A percentile compares a stretch with the other conserved stretches of the same genome.
Conservation (phyloP, 2,329 filamentous ascomycete species). For the Furcasterigmium sp. region DNA sequence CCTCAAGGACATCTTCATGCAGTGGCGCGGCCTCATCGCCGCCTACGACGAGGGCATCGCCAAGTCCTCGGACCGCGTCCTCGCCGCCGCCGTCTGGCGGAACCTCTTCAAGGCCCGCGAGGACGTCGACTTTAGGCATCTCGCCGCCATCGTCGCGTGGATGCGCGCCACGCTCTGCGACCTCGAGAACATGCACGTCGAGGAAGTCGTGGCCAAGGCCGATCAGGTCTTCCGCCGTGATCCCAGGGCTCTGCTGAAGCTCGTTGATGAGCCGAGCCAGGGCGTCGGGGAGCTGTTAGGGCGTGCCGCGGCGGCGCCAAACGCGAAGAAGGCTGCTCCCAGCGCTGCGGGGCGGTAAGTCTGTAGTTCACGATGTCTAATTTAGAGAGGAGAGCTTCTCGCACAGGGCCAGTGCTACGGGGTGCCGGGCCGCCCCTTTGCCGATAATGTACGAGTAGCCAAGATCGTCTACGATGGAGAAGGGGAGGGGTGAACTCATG, state of each 20-base stretch:
- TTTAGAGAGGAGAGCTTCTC: too few species aligned
- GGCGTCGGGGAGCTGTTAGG: conserved; percentile 27
- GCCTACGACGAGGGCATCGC: conserved; percentile 80
- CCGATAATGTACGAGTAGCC: conserved; percentile 3
- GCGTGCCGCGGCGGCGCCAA: neutral
- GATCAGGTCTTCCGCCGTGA: conserved; percentile 39
- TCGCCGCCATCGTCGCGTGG: conserved; percentile 53
- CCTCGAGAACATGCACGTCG: conserved; percentile 45
- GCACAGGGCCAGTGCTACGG: too few species aligned
- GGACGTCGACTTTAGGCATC: conserved; percentile 42
- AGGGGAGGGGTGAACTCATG: too few species aligned
- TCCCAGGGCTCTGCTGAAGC: conserved; percentile 26
- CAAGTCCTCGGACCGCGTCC: conserved; percentile 64
- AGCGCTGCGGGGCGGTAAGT: neutral
- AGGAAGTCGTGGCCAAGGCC: conserved; percentile 29
- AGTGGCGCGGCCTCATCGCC: conserved; percentile 83
- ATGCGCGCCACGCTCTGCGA: conserved; percentile 43
- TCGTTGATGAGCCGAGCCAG: conserved; percentile 34
- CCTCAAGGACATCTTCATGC: conserved; percentile 84
- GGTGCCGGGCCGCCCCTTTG: too few species aligned
- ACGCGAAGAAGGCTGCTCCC: conserved; percentile 5
- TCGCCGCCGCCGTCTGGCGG: conserved; percentile 83
- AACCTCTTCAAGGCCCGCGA: conserved; percentile 76
- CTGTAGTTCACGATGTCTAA: neutral
- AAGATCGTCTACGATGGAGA: neutral